Base-by-base conservation (phyloP, 768 basidiomycete genomes). In the Lentinus brumalis region DNA sequence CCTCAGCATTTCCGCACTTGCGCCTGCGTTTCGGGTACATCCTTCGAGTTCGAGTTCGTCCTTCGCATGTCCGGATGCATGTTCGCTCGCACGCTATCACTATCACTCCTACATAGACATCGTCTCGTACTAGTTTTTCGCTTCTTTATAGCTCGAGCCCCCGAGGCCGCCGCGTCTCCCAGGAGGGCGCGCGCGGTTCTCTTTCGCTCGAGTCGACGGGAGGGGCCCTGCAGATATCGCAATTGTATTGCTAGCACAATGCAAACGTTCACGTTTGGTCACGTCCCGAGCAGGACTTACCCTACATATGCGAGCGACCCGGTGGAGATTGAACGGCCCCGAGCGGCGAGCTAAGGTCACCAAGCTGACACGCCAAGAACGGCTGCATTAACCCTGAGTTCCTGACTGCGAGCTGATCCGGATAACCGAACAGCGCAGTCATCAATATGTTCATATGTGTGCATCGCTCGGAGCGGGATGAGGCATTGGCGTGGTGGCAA, bases 171-270 rank as follows among this genome's bases (percentile, higher is more conserved):
- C 35, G 35, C 35, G 7, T 35, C 35, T 11, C 11, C 46, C 26
- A 49, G 21, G 46, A 49, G 21, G 18, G 46, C 21, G 46, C 46
- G 35, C 3, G 35, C 35, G 35, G 35, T 35, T 26, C 35, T 6
- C 35, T 1, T 35, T 35, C 35, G 35, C 35, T 35, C 35, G 35
- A 35, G 35, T 35, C 47, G 5, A 50, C 50, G 15, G 51, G 46
- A 46, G 51, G 56, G 61, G 30, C 52, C 61, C 52, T 41, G 61
- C 61, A 62, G 32, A 59, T 63, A 50, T 63, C 58, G 61, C 58
- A 63, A 50, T 63, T 63, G 61, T 63, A 63, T 63, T 63, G 61
- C 61, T 63, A 63, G 61, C 57, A 58, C 61, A 63, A 63, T 63
- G 61, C 61, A 63, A 63, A 44, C 52, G 31, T 54, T 63, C 56